Evolutionary conservation across 208 protist species (phyloP), one percentile per base, ranked within the genome.

Genomic region (Herpetomonas samuelpessoai): DNA sequence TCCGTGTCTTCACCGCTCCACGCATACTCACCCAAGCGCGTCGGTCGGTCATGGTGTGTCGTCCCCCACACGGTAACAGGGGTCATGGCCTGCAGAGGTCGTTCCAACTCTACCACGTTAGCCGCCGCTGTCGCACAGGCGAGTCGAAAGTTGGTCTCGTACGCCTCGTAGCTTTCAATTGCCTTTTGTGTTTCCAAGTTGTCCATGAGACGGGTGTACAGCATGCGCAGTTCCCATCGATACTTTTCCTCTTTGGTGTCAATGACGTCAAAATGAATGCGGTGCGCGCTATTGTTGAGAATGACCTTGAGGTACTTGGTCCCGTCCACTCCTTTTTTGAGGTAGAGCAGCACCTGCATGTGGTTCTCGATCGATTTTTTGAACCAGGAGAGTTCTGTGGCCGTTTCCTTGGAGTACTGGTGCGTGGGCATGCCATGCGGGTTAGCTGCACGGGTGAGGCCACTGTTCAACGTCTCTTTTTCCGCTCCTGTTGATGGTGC

Each of bases 301-400:
- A 88, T 71, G 29, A 88, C 59, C 63, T 88, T 88, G 44, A 88
- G 57, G 60, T 88, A 88, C 56, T 77, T 74, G 22, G 74, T 84
- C 29, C 66, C 64, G 29, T 76, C 47, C 9, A 57, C 66, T 9
- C 66, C 74, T 26, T 64, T 72, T 56, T 84, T 84, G 10, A 85
- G 61, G 49, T 88, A 88, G 14, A 88, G 62, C 45, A 88, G 71
- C 35, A 84, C 76, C 59, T 88, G 73, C 81, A 88, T 88, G 24
- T 70, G 60, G 50, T 74, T 88, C 56, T 88, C 81, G 3, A 88
- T 46, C 6, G 73, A 81, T 51, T 71, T 71, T 18, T 58, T 63
- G 53, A 84, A 74, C 79, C 79, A 85, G 35, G 51, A 61, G 18
- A 62, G 65, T 55, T 81, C 70, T 62, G 73, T 65, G 38, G 35